Base-by-base conservation (phyloP, 2,329 filamentous ascomycete genomes). In the Penicillium sp. region DNA sequence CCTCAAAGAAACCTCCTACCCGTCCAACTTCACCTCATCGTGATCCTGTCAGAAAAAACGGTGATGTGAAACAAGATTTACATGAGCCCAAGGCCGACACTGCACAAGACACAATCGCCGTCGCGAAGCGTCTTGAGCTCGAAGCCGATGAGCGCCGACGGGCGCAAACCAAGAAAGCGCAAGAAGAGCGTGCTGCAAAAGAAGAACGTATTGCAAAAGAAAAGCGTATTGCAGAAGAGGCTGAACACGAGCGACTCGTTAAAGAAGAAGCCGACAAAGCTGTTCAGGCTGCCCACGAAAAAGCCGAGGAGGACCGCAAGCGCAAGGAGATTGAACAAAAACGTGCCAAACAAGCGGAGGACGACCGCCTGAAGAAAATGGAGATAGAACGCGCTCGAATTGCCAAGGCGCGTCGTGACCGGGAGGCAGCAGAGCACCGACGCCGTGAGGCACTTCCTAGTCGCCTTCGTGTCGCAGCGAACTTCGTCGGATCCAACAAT, bases 401-500 rank as follows among this genome's bases (percentile, higher is more conserved):
- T 38, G 72, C 75, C 43, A 76, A 76, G 64, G 57, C 75, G 43
- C 74, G 74, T 23, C 73, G 70, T 41, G 74, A 78, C 41, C 73
- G 74, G 49, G 72, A 76, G 58, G 77, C 78, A 54, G 71, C 75
- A 58, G 78, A 79, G 56, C 72, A 74, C 53, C 70, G 71, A 46
- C 76, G 77, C 34, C 68, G 76, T 35, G 74, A 79, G 51, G 75
- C 74, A 39, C 69, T 80, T 26, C 78, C 78, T 6, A 72, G 71
- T 42, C 66, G 76, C 36, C 72, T 80, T 47, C 73, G 75, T 36
- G 67, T 70, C 47, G 73, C 76, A 41, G 77, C 78, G 4, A 70
- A 78, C 36, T 67, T 79, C 19, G 70, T 78, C 36, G 75, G 75
- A 50, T 71, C 71, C 14, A 74, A 75, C 43, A 70, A 78, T 45